Evolutionary conservation across 805 yeast species (phyloP), one percentile per base, ranked within the genome.

Genomic region (Millerago galiae): DNA sequence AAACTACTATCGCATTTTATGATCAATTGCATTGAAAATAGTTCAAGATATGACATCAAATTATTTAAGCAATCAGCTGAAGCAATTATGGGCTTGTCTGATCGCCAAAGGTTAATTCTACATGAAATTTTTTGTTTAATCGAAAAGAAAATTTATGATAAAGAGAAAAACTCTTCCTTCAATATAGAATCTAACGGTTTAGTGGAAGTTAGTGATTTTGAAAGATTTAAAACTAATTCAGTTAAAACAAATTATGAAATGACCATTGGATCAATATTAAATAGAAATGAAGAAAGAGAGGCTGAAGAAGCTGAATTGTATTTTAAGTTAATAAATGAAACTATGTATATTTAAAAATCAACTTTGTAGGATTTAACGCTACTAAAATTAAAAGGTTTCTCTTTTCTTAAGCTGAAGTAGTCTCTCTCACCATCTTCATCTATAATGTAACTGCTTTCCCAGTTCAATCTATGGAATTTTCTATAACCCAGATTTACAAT

Each of bases 381-480:
- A 46, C 84, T 80, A 56, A 88, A 90, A 52, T 73, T 77, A 62
- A 86, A 90, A 11, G 89, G 79, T 52, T 81, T 83, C 57, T 90
- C 97, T 50, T 85, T 84, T 30, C 67, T 70, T 45, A 83, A 60
- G 5, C 77, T 69, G 52, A 87, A 76, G 32, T 65, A 67, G 40
- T 76, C 76, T 10, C 72, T 70, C 37, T 72, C 78, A 11, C 78
- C 73, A 24, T 79, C 77, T 51, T 72, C 70, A 51, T 82, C 71
- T 27, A 74, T 61, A 12, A 77, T 79, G 49, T 75, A 77, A 50
- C 83, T 83, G 18, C 63, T 64, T 6, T 71, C 56, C 97, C 97
- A 89, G 40, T 75, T 71, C 42, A 90, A 63, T 55, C 83, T 80
- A 53, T 83, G 81, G 54, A 80, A 89, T 47, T 73, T 74, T 45